phyloP scores from a whole-genome alignment of 495 filamentous ascomycete genomes.

The Opeltia flavorubescens region DNA sequence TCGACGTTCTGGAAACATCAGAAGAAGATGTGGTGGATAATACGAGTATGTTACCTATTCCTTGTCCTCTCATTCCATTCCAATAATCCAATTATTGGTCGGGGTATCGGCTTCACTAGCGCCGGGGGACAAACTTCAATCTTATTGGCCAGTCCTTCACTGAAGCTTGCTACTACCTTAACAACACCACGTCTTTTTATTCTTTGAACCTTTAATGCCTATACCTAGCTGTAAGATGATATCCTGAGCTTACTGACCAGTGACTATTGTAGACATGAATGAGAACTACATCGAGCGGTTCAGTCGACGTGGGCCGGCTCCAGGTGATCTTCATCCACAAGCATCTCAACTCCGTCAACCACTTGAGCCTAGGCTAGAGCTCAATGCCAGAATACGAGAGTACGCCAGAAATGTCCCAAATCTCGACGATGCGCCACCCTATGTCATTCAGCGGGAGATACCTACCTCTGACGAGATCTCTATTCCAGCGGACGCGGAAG shows the following conservation, averaged over 20 bases:
- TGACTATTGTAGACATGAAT: constrained; percentile 5
- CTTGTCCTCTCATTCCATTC: too few relatives aligned
- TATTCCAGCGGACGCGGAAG: constrained; percentile 6
- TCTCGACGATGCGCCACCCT: background rate
- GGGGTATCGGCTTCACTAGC: too few relatives aligned
- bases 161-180: too few relatives aligned
- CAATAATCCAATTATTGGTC: too few relatives aligned
- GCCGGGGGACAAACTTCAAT: too few relatives aligned
- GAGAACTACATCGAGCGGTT: constrained; percentile 7
- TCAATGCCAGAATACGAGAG: constrained; percentile 19
- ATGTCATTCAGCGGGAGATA: constrained; percentile 23
- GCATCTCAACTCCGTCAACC: background rate
- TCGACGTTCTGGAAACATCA: too few relatives aligned
- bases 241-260: background rate
- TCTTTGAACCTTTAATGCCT: too few relatives aligned
- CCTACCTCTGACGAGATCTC: constrained; percentile 32
- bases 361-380: background rate
- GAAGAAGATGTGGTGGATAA: too few relatives aligned
- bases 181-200: too few relatives aligned
- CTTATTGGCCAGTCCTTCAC: too few relatives aligned
- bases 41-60: too few relatives aligned
- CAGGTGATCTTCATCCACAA: background rate
- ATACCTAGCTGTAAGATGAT: too few relatives aligned
- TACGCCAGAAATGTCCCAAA: constrained; percentile 17
- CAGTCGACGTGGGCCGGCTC: constrained; percentile 5